phyloP scores from a whole-genome alignment of 768 basidiomycete species.

The Termitomyces sp. region DNA sequence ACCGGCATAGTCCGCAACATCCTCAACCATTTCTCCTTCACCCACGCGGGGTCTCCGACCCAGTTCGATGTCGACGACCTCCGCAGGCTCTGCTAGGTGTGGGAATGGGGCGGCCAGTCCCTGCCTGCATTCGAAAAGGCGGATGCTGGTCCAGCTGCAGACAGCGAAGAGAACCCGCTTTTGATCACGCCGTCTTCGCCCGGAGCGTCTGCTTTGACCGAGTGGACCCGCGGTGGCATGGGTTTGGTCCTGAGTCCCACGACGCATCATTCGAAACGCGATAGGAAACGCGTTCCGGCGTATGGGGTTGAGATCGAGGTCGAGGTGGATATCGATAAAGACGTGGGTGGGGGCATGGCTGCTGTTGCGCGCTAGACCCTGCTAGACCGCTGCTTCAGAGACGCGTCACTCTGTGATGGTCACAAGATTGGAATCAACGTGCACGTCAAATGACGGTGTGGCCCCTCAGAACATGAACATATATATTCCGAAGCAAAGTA shows the following conservation, averaged over 20 bases:
- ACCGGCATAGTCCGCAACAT: slow-evolving; percentile 75
- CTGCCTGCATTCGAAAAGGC: slow-evolving; percentile 21
- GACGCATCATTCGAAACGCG: slow-evolving; percentile 62
- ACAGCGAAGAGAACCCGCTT: too few relatives aligned
- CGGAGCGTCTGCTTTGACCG: too few relatives aligned
- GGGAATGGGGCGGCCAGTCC: slow-evolving; percentile 75
- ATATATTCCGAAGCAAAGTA: too few relatives aligned
- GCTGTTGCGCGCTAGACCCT: slow-evolving; percentile 84
- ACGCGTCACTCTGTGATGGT: slow-evolving; percentile 37
- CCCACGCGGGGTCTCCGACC: slow-evolving; percentile 61
- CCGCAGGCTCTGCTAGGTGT: slow-evolving; percentile 76
- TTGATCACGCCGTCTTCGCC: too few relatives aligned
- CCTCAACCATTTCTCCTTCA: slow-evolving; percentile 68
- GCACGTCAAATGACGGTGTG: too few relatives aligned
- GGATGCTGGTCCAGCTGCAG: background rate
- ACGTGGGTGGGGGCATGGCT: slow-evolving; percentile 79
- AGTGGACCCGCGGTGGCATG: slow-evolving; percentile 76
- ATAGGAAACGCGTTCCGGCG: slow-evolving; percentile 67
- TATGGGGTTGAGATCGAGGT: slow-evolving; percentile 88
- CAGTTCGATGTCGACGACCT: slow-evolving; percentile 66
- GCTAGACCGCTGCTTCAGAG: slow-evolving; percentile 75
- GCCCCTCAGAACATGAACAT: too few relatives aligned
- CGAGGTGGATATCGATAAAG: slow-evolving; percentile 79
- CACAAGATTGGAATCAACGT: too few relatives aligned
- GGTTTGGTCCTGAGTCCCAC: slow-evolving; percentile 71